Conservation (phyloP, 805 yeast genomes). For the Monosporozyma aerobia region DNA sequence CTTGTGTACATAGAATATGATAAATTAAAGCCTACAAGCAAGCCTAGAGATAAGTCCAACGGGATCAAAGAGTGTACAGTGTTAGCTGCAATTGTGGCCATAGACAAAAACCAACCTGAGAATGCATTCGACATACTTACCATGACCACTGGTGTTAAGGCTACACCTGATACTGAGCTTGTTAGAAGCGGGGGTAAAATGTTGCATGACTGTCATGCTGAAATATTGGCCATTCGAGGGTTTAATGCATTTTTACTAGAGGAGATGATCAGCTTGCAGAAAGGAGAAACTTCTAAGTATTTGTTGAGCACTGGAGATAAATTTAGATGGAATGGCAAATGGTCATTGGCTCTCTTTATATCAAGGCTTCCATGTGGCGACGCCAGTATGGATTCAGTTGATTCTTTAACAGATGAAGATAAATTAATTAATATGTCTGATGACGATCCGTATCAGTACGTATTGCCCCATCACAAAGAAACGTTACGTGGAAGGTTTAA, state of each 20-base stretch:
- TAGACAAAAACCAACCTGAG: conserved; percentile 11
- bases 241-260: conserved; percentile 54
- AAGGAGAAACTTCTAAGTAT: conserved; percentile 10
- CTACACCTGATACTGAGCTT: conserved; percentile 47
- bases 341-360: conserved; percentile 49
- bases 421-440: conserved; percentile 13
- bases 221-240: conserved; percentile 60
- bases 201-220: conserved; percentile 89
- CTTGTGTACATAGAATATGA: conserved; percentile 24
- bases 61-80: conserved; percentile 77
- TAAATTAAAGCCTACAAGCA: conserved; percentile 35
- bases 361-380: conserved; percentile 91
- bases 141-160: conserved; percentile 77
- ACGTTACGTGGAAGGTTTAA: conserved; percentile 55
- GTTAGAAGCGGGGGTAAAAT: conserved; percentile 43
- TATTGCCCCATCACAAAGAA: conserved; percentile 18
- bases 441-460: conserved; percentile 20
- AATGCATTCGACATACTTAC: conserved; percentile 30
- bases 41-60: conserved; percentile 53
- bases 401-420: conserved; percentile 6
- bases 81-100: conserved; percentile 59
- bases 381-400: conserved; percentile 49
- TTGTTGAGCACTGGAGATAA: neutral
- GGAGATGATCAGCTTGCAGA: conserved; percentile 29
- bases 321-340: conserved; percentile 30